Conservation (phyloP, 2,329 filamentous ascomycete genomes). For the Cordyceps cateniannulata region DNA sequence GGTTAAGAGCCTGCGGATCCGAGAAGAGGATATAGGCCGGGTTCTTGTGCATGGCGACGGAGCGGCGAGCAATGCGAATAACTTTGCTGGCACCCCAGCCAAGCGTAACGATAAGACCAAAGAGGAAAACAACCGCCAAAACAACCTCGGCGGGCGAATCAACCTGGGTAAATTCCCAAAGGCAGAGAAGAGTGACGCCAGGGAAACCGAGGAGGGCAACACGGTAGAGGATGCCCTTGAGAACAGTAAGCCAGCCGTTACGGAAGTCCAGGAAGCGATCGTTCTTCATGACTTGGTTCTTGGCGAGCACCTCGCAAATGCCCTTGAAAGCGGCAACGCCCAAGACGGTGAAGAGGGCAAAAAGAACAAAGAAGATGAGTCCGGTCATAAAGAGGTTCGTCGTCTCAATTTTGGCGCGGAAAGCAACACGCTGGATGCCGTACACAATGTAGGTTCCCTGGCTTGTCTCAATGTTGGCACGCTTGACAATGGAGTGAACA, state of each 20-base stretch:
- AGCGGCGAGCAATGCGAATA: conserved; percentile 80
- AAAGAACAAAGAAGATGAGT: conserved; percentile 79
- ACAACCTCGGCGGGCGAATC: conserved; percentile 85
- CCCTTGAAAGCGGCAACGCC: conserved; percentile 75
- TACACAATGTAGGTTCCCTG: conserved; percentile 58
- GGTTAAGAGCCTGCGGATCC: conserved; percentile 88
- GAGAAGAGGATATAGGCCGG: conserved; percentile 96
- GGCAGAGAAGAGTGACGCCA: conserved; percentile 80
- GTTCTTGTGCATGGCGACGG: conserved; percentile 88
- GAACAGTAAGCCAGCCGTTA: conserved; percentile 85
- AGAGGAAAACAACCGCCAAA: conserved; percentile 80
- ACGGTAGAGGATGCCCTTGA: conserved; percentile 91
- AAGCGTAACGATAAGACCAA: conserved; percentile 71
- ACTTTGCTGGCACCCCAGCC: conserved; percentile 87
- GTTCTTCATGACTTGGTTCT: conserved; percentile 68
- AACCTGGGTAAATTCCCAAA: conserved; percentile 85
- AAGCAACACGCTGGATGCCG: conserved; percentile 85
- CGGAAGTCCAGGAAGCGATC: conserved; percentile 92
- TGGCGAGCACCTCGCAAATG: conserved; percentile 68
- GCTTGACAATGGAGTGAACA: conserved; percentile 45
- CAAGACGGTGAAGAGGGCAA: conserved; percentile 69
- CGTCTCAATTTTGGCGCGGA: conserved; percentile 75
- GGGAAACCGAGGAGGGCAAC: conserved; percentile 87
- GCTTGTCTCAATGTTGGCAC: conserved; percentile 45
- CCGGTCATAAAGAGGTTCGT: conserved; percentile 94